These are phyloP conservation scores for Priceomyces carsonii DNA, from an alignment of 805 yeast species.

Conservation along the genomic window DNA sequence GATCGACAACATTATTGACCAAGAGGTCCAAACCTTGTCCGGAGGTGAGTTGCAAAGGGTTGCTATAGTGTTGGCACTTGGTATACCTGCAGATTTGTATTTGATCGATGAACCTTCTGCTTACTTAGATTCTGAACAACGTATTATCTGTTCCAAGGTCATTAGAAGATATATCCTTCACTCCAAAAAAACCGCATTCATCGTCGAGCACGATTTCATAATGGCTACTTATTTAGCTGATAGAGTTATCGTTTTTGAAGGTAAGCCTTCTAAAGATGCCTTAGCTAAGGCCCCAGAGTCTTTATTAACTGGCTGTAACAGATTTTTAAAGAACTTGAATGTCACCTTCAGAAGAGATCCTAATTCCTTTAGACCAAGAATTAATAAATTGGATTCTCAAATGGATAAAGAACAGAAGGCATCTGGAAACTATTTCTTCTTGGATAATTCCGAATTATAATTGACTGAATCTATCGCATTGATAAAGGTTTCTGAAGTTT, in stretches of 20 bases:
- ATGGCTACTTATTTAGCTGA: conserved; percentile 99
- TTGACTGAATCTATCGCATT: no score
- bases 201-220: conserved; percentile 99
- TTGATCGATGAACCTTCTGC: conserved; percentile 99
- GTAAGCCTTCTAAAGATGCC: conserved; percentile 85
- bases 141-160: conserved; percentile 98
- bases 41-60: conserved; percentile 99
- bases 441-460: conserved; percentile 61
- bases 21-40: conserved; percentile 94
- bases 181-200: conserved; percentile 97
- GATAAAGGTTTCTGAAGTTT: conserved; percentile 9
- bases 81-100: conserved; percentile 93
- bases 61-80: conserved; percentile 92
- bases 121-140: conserved; percentile 98
- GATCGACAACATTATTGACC: conserved; percentile 93
- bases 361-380: conserved; percentile 96
- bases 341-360: conserved; percentile 99
- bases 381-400: conserved; percentile 95
- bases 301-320: conserved; percentile 94
- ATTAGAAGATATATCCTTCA: conserved; percentile 95
- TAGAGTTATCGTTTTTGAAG: conserved; percentile 97
- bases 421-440: conserved; percentile 92
- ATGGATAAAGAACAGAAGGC: conserved; percentile 98
- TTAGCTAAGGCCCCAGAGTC: conserved; percentile 89
- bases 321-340: conserved; percentile 93